Conservation (phyloP, 257 asterid genomes). For the Lavandula angustifolia region DNA sequence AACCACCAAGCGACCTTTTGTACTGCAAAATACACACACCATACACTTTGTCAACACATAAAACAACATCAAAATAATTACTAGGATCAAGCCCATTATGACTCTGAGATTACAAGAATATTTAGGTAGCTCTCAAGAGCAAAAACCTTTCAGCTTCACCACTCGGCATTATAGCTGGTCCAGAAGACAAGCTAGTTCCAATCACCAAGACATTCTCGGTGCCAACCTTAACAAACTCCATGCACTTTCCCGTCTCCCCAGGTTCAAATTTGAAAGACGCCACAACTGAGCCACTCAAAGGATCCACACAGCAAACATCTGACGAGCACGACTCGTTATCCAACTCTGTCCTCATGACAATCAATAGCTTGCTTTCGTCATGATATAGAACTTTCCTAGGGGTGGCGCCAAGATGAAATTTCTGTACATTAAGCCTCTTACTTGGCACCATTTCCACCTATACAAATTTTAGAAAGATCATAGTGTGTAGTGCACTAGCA, state of each 20-base stretch:
- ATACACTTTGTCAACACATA: constrained; percentile 24
- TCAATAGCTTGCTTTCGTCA: constrained; percentile 73
- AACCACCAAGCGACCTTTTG: constrained; percentile 87
- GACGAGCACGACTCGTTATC: constrained; percentile 70
- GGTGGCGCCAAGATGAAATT: constrained; percentile 91
- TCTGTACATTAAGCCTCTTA: constrained; percentile 97
- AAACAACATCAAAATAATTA: background rate
- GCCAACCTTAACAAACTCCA: constrained; percentile 84
- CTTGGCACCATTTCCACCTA: constrained; percentile 98
- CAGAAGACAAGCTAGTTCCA: constrained; percentile 88
- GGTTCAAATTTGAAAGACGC: constrained; percentile 83
- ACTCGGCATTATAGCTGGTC: constrained; percentile 92
- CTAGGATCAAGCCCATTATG: constrained; percentile 18
- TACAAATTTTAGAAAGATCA: constrained; percentile 27
- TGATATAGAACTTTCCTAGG: constrained; percentile 91
- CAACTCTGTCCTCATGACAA: constrained; percentile 87
- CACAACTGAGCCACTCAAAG: constrained; percentile 73
- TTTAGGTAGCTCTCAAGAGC: constrained; percentile 6
- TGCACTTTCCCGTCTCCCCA: constrained; percentile 96
- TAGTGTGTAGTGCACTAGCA: constrained; percentile 20
- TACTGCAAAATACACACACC: constrained; percentile 50
- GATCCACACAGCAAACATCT: constrained; percentile 93
- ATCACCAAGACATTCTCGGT: constrained; percentile 78
- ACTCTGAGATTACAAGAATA: constrained; percentile 11
- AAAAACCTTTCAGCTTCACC: constrained; percentile 97